These are phyloP conservation scores for Arthrobotrys entomopaga DNA, from an alignment of 2,329 filamentous ascomycete genomes.

Conservation along the genomic window DNA sequence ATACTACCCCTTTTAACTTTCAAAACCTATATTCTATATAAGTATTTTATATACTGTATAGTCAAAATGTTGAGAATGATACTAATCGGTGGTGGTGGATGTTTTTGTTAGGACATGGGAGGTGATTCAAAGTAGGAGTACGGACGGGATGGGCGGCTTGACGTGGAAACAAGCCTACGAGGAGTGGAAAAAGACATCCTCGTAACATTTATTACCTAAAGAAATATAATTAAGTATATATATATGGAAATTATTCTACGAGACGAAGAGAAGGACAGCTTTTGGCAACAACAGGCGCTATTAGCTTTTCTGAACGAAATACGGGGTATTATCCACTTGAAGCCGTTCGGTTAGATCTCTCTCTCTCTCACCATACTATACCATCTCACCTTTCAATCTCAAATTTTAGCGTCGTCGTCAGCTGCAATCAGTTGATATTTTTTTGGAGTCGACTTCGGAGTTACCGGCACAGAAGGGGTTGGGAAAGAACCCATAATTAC, in stretches of 20 bases:
- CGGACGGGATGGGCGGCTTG: constrained; percentile 40
- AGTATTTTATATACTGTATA: constrained; percentile 8
- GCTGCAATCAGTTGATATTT: no score
- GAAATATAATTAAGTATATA: no score
- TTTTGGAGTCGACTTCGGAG: background rate
- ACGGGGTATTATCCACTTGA: background rate
- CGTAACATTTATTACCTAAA: background rate
- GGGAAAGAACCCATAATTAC: no score
- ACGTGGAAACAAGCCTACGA: constrained; percentile 45
- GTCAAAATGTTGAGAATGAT: no score
- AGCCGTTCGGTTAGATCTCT: background rate
- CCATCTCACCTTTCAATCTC: background rate
- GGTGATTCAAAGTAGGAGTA: constrained; percentile 36
- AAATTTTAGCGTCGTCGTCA: background rate
- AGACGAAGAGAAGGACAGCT: no score
- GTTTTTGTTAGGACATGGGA: constrained; percentile 45
- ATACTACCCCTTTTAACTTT: background rate
- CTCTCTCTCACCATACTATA: background rate
- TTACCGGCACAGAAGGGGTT: background rate
- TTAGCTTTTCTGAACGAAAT: no score
- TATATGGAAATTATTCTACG: no score
- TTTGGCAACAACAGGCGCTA: no score
- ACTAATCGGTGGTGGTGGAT: background rate
- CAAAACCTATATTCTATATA: background rate
- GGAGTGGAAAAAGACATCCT: constrained; percentile 38